Percentiles rank a stretch among this genome's conserved stretches.
phyloP scores from a whole-genome alignment of 192 early-diverging fungal genomes.

The Diversispora epigaea region DNA sequence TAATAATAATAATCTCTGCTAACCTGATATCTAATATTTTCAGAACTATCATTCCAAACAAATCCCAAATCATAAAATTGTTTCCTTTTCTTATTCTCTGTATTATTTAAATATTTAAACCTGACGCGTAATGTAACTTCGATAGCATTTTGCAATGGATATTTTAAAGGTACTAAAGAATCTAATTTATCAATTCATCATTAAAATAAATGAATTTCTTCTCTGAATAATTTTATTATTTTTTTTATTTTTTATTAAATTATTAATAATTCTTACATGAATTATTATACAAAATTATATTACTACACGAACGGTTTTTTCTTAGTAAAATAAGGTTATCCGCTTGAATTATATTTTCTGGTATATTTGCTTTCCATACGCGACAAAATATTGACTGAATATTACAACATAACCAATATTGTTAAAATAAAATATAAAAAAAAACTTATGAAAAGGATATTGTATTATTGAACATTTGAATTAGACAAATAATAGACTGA shows the following conservation, averaged over 20 bases:
- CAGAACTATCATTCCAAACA: conserved; percentile 7
- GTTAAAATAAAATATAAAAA: not conserved
- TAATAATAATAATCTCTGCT: not conserved
- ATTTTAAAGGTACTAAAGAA: not conserved
- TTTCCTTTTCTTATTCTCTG: not conserved
- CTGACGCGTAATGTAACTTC: not conserved
- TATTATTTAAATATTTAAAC: not conserved
- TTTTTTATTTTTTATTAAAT: not conserved
- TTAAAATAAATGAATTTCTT: not conserved
- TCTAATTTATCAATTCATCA: not conserved
- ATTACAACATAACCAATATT: not conserved
- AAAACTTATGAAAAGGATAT: not conserved
- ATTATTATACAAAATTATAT: not conserved
- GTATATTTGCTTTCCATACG: not conserved
- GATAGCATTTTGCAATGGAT: not conserved
- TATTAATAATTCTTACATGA: conserved; percentile 3
- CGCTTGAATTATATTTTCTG: conserved; percentile 13
- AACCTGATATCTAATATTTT: not conserved
- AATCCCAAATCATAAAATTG: conserved; percentile 30
- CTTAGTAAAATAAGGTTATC: conserved; percentile 1
- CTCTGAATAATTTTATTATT: not conserved
- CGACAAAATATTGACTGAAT: conserved; percentile 4
- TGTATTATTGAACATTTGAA: not conserved
- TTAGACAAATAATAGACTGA: not conserved
- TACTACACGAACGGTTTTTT: not conserved